Percentiles rank a stretch among this genome's conserved stretches.
Evolutionary conservation across 225 moss, liverwort and hornwort species (phyloP).

Genomic region (Pleurozium schreberi): DNA sequence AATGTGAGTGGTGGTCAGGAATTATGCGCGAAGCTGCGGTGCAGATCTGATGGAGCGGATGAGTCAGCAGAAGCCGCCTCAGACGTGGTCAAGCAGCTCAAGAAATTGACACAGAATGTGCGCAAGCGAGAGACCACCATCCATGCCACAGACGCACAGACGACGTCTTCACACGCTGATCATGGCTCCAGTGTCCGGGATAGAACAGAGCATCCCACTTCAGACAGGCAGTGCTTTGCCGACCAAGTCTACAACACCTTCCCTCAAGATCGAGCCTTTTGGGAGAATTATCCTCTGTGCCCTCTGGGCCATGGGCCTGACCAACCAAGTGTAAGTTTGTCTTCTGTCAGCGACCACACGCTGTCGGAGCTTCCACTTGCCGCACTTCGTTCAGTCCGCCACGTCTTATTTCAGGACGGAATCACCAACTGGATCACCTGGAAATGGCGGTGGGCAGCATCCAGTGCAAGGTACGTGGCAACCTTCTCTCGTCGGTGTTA

Average conservation of each 20-base stretch:
- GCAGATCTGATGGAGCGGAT: conserved; percentile 42
- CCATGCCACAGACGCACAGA: conserved; percentile 11
- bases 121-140: conserved; percentile 58
- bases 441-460: conserved; percentile 92
- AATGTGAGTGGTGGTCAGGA: conserved; percentile 26
- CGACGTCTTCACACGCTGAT: background rate
- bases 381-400: background rate
- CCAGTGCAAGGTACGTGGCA: conserved; percentile 45
- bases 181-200: background rate
- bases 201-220: background rate
- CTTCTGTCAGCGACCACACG: conserved; percentile 1
- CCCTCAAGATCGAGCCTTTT: background rate
- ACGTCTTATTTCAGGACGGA: conserved; percentile 4
- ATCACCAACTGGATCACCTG: conserved; percentile 54
- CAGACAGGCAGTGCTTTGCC: background rate
- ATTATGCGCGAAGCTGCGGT: conserved; percentile 57
- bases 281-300: background rate
- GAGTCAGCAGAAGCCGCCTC: conserved; percentile 56
- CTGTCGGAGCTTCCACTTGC: background rate
- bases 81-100: conserved; percentile 60
- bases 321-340: background rate
- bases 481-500: background rate
- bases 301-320: background rate
- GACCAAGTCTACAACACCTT: conserved; percentile 3
- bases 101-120: conserved; percentile 57